A percentile compares a stretch with the other conserved stretches of the same genome.
Conservation (phyloP, 2,329 filamentous ascomycete species). For the Clonostachys sp. region DNA sequence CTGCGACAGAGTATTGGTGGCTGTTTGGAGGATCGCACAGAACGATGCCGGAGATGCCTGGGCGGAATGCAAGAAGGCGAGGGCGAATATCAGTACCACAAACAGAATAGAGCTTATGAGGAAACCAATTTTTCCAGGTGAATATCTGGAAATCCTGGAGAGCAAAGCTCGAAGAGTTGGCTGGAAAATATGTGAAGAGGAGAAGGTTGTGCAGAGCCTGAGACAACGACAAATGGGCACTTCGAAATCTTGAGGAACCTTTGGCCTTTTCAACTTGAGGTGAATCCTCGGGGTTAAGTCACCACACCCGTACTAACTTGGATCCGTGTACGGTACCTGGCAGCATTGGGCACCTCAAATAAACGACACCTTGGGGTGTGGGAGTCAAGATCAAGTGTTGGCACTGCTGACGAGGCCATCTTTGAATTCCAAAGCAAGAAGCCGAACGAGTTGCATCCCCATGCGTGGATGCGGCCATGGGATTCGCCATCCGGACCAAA, state of each 20-base stretch:
- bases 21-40: background rate
- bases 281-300: background rate
- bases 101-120: background rate
- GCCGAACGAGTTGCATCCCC: constrained; percentile 17
- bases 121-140: too few species aligned
- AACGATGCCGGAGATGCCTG: background rate
- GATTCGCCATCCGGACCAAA: constrained; percentile 19
- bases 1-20: background rate
- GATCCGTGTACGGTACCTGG: too few species aligned
- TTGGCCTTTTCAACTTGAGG: constrained; percentile 11
- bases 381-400: background rate
- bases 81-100: background rate
- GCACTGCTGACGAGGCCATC: background rate
- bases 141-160: background rate
- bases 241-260: constrained; percentile 23
- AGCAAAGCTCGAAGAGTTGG: background rate
- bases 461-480: constrained; percentile 10
- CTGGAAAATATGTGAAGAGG: background rate
- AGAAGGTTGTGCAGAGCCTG: constrained; percentile 32
- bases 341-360: too few species aligned
- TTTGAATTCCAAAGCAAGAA: constrained; percentile 17
- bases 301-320: background rate
- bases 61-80: background rate
- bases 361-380: background rate
- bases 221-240: constrained; percentile 33